Evolutionary conservation across 208 protist species (phyloP).

Genomic region (Trypanosoma platydactyli): DNA sequence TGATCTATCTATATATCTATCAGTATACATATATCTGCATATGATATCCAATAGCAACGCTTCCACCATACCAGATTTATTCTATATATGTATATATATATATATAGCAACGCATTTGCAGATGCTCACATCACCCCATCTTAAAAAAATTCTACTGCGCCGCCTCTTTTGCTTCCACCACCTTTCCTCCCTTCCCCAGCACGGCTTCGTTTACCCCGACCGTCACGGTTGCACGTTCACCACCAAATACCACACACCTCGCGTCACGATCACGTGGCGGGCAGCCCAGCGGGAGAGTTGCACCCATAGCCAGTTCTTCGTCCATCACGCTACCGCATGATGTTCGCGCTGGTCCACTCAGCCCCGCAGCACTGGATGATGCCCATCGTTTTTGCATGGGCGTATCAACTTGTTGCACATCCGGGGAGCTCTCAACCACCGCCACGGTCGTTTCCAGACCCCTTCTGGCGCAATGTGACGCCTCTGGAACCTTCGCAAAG

Average conservation of each 20-base stretch:
- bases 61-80: neutral
- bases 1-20: neutral
- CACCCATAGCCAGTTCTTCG: neutral
- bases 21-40: slow-evolving; percentile 2
- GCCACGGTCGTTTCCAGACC: neutral
- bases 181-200: neutral
- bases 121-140: too few relatives aligned
- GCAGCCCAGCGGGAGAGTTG: neutral
- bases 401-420: neutral
- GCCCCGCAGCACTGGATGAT: slow-evolving; percentile 12
- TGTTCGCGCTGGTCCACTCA: slow-evolving; percentile 19
- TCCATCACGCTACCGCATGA: slow-evolving; percentile 13
- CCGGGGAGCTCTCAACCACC: neutral
- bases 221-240: slow-evolving; percentile 1
- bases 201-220: neutral
- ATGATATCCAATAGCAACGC: neutral
- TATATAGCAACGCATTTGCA: too few relatives aligned
- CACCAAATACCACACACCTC: neutral
- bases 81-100: neutral
- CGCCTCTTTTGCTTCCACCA: too few relatives aligned
- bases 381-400: neutral
- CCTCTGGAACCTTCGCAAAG: neutral
- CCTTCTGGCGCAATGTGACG: neutral
- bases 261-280: neutral
- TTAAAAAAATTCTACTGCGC: too few relatives aligned